Evolutionary conservation across 306 rosid genomes (phyloP).

Genomic region (Corylus heterophylla): DNA sequence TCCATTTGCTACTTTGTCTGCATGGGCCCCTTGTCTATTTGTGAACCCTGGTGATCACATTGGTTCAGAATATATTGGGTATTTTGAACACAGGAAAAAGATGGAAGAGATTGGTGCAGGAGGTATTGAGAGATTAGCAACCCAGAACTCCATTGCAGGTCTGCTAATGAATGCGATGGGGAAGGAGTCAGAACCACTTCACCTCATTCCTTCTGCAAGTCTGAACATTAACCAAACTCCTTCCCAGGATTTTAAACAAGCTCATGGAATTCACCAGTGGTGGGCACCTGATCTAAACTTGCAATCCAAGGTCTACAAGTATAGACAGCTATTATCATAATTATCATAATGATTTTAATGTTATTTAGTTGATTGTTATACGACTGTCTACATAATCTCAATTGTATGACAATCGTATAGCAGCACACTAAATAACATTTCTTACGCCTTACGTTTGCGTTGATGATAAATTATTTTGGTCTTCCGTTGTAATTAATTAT

Average conservation of each 20-base stretch:
- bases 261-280: conserved; percentile 98
- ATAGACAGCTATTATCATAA: conserved; percentile 30
- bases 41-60: conserved; percentile 78
- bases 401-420: too few relatives aligned
- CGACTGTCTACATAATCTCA: not conserved
- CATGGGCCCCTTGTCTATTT: conserved; percentile 76
- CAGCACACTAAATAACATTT: too few relatives aligned
- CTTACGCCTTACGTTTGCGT: not conserved
- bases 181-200: conserved; percentile 70
- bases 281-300: conserved; percentile 61
- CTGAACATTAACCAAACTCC: conserved; percentile 49
- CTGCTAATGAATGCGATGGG: conserved; percentile 66
- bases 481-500: conserved; percentile 11
- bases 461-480: conserved; percentile 13
- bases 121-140: conserved; percentile 72
- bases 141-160: conserved; percentile 71
- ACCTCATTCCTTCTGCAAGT: conserved; percentile 87
- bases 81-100: conserved; percentile 78
- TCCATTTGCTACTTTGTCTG: conserved; percentile 58
- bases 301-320: conserved; percentile 48
- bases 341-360: too few relatives aligned
- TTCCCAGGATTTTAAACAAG: conserved; percentile 54
- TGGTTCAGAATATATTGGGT: conserved; percentile 78
- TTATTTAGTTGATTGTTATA: too few relatives aligned
- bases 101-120: conserved; percentile 91